phyloP scores from a whole-genome alignment of 495 filamentous ascomycete species.

The Daldinia childiae region DNA sequence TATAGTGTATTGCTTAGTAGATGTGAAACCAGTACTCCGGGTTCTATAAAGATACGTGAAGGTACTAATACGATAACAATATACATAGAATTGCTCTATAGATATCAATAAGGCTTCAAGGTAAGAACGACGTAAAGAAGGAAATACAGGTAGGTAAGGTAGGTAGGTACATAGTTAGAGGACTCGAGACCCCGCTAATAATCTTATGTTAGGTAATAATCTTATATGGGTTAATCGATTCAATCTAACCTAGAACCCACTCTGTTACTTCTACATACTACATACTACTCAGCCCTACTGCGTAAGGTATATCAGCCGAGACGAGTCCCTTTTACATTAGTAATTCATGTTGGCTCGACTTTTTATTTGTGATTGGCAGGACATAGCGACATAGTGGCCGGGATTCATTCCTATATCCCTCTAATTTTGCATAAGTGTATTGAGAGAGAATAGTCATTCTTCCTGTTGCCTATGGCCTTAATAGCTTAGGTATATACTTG shows the following conservation, averaged over 20 bases:
- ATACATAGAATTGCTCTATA: not conserved
- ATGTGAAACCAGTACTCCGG: not conserved
- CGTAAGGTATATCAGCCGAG: not conserved
- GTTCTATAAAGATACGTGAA: not conserved
- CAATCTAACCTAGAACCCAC: not conserved
- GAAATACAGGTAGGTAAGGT: too few species aligned
- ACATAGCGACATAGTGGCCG: not conserved
- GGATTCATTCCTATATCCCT: not conserved
- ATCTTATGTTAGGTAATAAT: not conserved
- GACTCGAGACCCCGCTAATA: not conserved
- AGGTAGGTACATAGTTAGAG: too few species aligned
- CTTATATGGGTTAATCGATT: not conserved
- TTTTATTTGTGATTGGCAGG: not conserved
- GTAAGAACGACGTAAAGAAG: not conserved
- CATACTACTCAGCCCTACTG: conserved; percentile 1
- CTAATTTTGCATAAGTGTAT: not conserved
- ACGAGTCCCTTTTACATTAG: conserved; percentile 1
- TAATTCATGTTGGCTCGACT: not conserved
- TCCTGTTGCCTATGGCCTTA: conserved; percentile 6
- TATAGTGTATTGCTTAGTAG: not conserved
- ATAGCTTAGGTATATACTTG: not conserved
- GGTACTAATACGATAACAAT: not conserved
- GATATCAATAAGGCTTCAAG: not conserved
- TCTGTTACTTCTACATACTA: not conserved
- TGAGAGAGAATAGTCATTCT: not conserved